Base-by-base conservation (phyloP, 208 protist genomes). In the Acanthamoeba divionensis region DNA sequence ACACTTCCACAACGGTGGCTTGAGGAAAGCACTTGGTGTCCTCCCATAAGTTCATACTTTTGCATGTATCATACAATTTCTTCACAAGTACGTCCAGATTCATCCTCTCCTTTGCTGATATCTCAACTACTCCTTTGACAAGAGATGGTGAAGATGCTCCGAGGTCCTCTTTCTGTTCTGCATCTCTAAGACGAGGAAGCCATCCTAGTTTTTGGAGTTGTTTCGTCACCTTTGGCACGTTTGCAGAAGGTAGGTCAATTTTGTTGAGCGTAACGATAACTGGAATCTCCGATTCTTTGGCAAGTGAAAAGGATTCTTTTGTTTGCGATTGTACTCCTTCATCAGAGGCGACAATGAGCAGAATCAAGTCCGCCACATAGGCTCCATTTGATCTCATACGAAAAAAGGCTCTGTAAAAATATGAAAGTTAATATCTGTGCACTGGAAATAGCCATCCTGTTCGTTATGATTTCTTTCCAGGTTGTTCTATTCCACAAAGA, bases 231-330 rank as follows among this genome's bases (percentile, higher is more conserved):
- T 90, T 52, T 12, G 98, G 93, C 63, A 93, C 63, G 75, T 98
- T 94, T 0, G 94, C 95, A 38, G 57, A 86, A 38, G 95, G 93
- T 29, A 97, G 97, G 91, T 99, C 98, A 38, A 97, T 98, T 95
- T 99, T 99, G 36, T 98, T 99, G 85, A 99, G 95, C 7, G 97
- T 98, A 0, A 99, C 97, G 33, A 99, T 93, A 52, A 99, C 92
- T 10, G 98, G 97, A 10, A 89, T n/a, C 2, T 89, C 44, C 10
- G 80, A n/a, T 63, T 55, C 12, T 52, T 55, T n/a, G 83, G 67
- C 26, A 66, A 91, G 33, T 6, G 79, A 54, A 33, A 94, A 94
- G 8, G 94, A 93, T 62, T 95, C 90, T 1, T 71, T 55, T 2
- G 98, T 99, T 91, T 99, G 98, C 21, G 95, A 95, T 91, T 98